phyloP scores from a whole-genome alignment of 495 filamentous ascomycete species.

The Chaetomium tenue region DNA sequence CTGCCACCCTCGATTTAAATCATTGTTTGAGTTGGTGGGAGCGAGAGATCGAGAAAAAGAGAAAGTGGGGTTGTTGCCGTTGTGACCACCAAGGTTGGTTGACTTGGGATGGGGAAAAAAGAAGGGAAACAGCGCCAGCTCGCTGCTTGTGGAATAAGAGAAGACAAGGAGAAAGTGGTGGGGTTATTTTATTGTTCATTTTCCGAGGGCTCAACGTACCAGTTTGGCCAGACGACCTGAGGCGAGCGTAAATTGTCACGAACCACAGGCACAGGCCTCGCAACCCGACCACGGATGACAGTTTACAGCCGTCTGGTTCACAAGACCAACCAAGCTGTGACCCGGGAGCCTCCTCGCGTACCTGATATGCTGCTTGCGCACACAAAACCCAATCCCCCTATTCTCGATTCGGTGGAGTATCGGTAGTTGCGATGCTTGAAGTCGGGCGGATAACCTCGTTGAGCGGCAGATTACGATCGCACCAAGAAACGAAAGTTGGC shows the following conservation, averaged over 20 bases:
- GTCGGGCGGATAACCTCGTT: neutral
- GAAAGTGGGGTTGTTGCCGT: neutral
- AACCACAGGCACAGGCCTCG: slow-evolving; percentile 22
- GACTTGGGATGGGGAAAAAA: neutral
- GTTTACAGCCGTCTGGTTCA: slow-evolving; percentile 16
- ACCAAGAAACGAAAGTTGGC: slow-evolving; percentile 24
- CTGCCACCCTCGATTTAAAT: neutral
- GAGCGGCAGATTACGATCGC: slow-evolving; percentile 2
- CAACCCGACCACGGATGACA: slow-evolving; percentile 18
- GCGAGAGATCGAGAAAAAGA: neutral
- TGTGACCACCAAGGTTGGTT: neutral
- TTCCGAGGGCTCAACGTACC: slow-evolving; percentile 15
- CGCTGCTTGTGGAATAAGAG: neutral
- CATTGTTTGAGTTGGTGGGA: slow-evolving; percentile 4
- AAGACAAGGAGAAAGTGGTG: neutral
- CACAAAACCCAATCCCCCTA: neutral
- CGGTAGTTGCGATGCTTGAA: neutral
- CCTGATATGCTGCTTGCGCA: slow-evolving; percentile 1
- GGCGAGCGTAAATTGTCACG: slow-evolving; percentile 20
- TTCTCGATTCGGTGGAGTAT: neutral
- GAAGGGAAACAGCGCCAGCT: neutral
- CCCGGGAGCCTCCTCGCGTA: slow-evolving; percentile 3
- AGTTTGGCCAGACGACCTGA: slow-evolving; percentile 15
- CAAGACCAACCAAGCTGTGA: slow-evolving; percentile 14
- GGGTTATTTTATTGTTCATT: neutral